Evolutionary conservation across 139 green algal species (phyloP).

Genomic region (Dunaliella sp.): DNA sequence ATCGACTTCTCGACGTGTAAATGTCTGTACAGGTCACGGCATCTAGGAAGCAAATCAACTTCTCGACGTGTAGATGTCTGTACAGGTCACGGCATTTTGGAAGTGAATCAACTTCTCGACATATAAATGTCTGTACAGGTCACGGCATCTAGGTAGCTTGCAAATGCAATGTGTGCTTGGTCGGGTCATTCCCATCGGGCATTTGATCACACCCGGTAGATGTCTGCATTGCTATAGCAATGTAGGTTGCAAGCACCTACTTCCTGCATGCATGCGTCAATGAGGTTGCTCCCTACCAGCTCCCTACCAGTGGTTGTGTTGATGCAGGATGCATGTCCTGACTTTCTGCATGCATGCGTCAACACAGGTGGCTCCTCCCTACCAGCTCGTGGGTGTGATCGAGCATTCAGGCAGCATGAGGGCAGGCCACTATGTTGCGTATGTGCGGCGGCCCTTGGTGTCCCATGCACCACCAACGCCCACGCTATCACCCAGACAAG

Average conservation of each 20-base stretch:
- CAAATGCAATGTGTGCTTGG: not conserved
- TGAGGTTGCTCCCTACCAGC: no score
- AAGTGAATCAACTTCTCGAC: no score
- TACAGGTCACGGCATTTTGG: not conserved
- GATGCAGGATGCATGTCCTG: no score
- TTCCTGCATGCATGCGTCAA: no score
- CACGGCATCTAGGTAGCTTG: not conserved
- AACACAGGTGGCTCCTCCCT: no score
- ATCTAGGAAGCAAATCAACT: not conserved
- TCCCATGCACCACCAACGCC: not conserved
- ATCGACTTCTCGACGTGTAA: no score
- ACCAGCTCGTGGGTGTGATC: not conserved
- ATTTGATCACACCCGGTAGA: no score
- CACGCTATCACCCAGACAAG: no score
- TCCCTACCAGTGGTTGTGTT: no score
- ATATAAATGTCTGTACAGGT: not conserved
- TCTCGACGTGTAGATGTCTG: not conserved
- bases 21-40: not conserved
- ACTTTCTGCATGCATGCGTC: no score
- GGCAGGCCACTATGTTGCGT: slow-evolving; percentile 2
- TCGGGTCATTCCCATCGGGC: not conserved
- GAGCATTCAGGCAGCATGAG: slow-evolving; percentile 4
- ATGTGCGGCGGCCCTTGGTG: not conserved
- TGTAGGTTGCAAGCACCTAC: no score
- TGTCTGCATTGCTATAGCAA: no score